These are phyloP conservation scores for Colletotrichum aenigma DNA, from an alignment of 2,329 filamentous ascomycete genomes.

Conservation along the genomic window DNA sequence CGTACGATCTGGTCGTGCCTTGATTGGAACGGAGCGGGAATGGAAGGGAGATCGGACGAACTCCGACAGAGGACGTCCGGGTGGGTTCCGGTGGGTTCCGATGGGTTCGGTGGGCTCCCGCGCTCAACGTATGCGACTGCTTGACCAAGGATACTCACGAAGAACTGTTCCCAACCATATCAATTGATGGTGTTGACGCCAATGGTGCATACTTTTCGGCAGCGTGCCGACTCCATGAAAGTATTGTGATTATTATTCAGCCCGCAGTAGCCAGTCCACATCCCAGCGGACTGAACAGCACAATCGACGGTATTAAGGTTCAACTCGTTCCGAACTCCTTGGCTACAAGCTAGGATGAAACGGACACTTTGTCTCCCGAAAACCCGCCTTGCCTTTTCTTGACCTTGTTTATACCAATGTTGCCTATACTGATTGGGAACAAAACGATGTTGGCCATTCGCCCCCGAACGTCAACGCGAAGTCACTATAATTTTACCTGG, in stretches of 20 bases:
- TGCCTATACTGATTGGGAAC: neutral
- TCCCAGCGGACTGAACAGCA: neutral
- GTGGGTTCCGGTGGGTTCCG: neutral
- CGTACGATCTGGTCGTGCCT: slow-evolving; percentile 14
- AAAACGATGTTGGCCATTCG: neutral
- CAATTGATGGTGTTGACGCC: neutral
- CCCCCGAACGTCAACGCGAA: neutral
- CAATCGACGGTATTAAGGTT: neutral
- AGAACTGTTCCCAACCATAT: neutral
- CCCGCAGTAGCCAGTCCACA: neutral
- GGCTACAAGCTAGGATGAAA: neutral
- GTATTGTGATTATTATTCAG: neutral
- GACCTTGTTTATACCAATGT: neutral
- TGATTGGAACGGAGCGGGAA: neutral
- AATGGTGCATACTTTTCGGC: neutral
- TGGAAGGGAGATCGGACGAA: neutral
- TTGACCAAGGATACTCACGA: neutral
- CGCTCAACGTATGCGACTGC: neutral
- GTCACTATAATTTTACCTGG: neutral
- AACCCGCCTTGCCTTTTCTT: neutral
- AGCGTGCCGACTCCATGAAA: neutral
- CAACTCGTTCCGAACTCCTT: neutral
- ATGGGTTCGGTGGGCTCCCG: neutral
- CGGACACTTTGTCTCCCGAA: neutral
- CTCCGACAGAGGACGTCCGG: neutral